These are phyloP conservation scores for Epichloe scottii DNA, from an alignment of 2,329 filamentous ascomycete genomes.

Conservation along the genomic window DNA sequence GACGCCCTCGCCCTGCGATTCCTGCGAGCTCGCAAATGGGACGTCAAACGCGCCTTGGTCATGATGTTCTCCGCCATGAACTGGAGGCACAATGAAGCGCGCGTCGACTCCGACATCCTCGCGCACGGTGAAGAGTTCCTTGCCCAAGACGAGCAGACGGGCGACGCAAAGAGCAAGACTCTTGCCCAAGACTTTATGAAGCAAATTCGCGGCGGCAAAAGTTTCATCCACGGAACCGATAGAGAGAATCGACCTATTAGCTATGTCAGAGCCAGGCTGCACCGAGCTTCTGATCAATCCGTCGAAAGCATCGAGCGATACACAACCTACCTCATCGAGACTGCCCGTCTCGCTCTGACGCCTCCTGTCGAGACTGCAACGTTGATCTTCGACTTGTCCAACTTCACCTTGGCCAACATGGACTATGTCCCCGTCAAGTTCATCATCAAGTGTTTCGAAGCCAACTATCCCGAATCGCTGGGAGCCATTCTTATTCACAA, in stretches of 20 bases:
- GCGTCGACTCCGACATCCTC: slow-evolving; percentile 20
- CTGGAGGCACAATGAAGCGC: slow-evolving; percentile 22
- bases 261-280: slow-evolving; percentile 22
- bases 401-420: slow-evolving; percentile 61
- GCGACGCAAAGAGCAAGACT: slow-evolving; percentile 3
- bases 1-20: slow-evolving; percentile 28
- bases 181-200: slow-evolving; percentile 17
- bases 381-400: slow-evolving; percentile 60
- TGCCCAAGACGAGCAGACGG: slow-evolving; percentile 16
- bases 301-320: slow-evolving; percentile 24
- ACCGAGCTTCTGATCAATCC: slow-evolving; percentile 20
- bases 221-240: slow-evolving; percentile 25
- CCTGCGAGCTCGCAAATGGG: slow-evolving; percentile 27
- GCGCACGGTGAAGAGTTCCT: slow-evolving; percentile 21
- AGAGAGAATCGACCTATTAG: slow-evolving; percentile 22
- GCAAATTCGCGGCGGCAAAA: slow-evolving; percentile 26
- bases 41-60: slow-evolving; percentile 24
- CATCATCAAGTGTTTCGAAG: slow-evolving; percentile 69
- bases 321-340: slow-evolving; percentile 28
- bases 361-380: slow-evolving; percentile 11
- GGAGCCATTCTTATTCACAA: slow-evolving; percentile 63
- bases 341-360: slow-evolving; percentile 7
- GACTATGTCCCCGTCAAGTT: slow-evolving; percentile 67
- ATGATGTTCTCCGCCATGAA: slow-evolving; percentile 26
- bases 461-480: slow-evolving; percentile 64